phyloP scores from a whole-genome alignment of 163 green algal genomes.

The Chloromonas sp. region DNA sequence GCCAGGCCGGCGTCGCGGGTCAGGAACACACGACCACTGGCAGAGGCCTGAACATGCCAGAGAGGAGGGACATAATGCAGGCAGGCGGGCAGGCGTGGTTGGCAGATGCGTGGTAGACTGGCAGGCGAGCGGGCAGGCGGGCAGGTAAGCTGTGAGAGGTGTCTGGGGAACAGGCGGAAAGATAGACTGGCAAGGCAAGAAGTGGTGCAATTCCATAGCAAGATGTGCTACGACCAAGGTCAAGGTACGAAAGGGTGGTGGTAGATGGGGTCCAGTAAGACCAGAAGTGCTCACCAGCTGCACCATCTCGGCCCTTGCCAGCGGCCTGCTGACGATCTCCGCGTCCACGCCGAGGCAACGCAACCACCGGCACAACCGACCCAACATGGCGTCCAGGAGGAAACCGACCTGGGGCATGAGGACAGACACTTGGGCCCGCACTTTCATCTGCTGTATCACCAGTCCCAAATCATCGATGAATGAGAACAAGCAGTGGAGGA shows the following conservation, averaged over 20 bases:
- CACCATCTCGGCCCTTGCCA: not conserved
- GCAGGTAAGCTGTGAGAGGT: not conserved
- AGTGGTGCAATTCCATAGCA: not conserved
- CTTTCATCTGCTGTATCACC: too few relatives aligned
- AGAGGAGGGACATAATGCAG: not conserved
- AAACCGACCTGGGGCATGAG: slow-evolving; percentile 14
- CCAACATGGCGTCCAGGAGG: slow-evolving; percentile 52
- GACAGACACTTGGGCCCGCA: too few relatives aligned
- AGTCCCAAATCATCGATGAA: too few relatives aligned
- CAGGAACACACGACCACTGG: slow-evolving; percentile 41
- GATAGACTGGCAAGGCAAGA: not conserved
- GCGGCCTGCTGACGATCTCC: not conserved
- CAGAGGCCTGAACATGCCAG: not conserved
- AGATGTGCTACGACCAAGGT: too few relatives aligned
- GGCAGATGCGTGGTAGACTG: not conserved
- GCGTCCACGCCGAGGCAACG: slow-evolving; percentile 28
- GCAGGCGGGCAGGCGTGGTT: not conserved
- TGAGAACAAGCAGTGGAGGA: too few relatives aligned
- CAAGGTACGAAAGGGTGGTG: too few relatives aligned
- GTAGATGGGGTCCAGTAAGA: too few relatives aligned
- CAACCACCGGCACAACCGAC: slow-evolving; percentile 44
- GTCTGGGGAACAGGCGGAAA: not conserved
- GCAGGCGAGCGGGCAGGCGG: not conserved
- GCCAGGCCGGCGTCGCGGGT: slow-evolving; percentile 39
- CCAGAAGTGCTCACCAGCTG: not conserved